Conservation (phyloP, 768 basidiomycete species). For the Naganishia onofrii region DNA sequence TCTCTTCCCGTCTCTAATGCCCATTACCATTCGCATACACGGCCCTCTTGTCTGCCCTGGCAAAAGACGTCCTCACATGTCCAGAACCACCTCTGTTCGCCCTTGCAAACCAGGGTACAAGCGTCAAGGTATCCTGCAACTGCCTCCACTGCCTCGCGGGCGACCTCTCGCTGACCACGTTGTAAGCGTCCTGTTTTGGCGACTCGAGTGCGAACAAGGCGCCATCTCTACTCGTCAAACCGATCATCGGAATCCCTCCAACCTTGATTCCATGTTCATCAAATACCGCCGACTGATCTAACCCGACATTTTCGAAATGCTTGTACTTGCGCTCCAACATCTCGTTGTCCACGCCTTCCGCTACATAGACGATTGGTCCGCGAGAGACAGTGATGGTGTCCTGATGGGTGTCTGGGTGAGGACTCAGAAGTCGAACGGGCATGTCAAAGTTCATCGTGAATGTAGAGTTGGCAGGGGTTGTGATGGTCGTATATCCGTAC, state of each 20-base stretch:
- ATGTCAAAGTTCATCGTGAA: slow-evolving; percentile 31
- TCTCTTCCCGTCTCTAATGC: not conserved
- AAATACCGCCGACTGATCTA: slow-evolving; percentile 31
- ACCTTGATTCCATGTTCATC: slow-evolving; percentile 26
- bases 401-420: slow-evolving; percentile 35
- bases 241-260: slow-evolving; percentile 32
- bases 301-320: slow-evolving; percentile 38
- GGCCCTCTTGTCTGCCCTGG: not conserved
- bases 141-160: slow-evolving; percentile 30
- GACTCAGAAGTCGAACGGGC: slow-evolving; percentile 34
- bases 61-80: slow-evolving; percentile 31
- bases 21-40: not conserved
- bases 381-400: slow-evolving; percentile 38
- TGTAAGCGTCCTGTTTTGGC: slow-evolving; percentile 12
- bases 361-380: slow-evolving; percentile 41
- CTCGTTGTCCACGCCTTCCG: slow-evolving; percentile 38
- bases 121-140: slow-evolving; percentile 30
- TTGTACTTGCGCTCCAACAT: slow-evolving; percentile 30
- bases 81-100: slow-evolving; percentile 38
- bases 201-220: slow-evolving; percentile 6
- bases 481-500: not conserved
- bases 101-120: slow-evolving; percentile 40
- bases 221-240: slow-evolving; percentile 7
- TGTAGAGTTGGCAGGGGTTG: not conserved
- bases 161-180: not conserved